phyloP scores from a whole-genome alignment of 2,329 filamentous ascomycete genomes.

The Fusarium sp. region DNA sequence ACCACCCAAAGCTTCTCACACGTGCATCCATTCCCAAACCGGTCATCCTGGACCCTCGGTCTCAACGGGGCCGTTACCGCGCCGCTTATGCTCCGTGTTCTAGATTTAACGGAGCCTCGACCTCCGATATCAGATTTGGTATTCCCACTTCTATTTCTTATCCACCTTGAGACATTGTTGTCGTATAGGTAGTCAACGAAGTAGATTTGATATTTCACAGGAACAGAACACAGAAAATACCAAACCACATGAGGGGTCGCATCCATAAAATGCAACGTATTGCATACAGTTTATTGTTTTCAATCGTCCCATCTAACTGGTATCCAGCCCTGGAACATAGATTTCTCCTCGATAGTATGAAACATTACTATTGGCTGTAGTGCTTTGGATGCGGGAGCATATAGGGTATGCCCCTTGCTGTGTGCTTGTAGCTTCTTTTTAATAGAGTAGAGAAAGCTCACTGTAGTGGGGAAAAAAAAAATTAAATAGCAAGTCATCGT shows the following conservation, averaged over 20 bases:
- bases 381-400: neutral
- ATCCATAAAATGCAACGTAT: neutral
- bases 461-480: too few relatives aligned
- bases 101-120: constrained; percentile 6
- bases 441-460: too few relatives aligned
- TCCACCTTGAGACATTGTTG: neutral
- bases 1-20: neutral
- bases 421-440: neutral
- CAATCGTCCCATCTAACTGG: neutral
- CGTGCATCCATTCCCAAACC: constrained; percentile 5
- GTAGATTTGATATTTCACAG: neutral
- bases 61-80: neutral
- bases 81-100: constrained; percentile 5
- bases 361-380: neutral
- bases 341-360: neutral
- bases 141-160: neutral
- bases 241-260: neutral
- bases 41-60: neutral
- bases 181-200: neutral
- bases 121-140: constrained; percentile 12
- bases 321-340: too few relatives aligned
- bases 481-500: too few relatives aligned
- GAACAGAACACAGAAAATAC: neutral
- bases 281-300: neutral
- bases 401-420: neutral